Conservation (phyloP, 1,139 yeast species). For the Zygoascus sp. region DNA sequence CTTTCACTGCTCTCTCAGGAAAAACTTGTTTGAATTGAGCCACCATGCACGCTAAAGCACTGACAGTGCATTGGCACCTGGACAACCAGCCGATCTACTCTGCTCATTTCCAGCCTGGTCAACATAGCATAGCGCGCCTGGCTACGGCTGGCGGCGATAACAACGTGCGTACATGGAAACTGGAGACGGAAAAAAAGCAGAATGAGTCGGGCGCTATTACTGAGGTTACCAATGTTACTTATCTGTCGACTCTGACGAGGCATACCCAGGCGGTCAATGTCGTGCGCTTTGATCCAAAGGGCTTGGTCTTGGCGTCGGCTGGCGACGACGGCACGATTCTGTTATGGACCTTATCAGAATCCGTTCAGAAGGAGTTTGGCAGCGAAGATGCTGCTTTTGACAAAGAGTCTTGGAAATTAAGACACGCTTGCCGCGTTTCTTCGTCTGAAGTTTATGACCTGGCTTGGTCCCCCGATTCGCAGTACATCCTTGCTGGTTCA, state of each 20-base stretch:
- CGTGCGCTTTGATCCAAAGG: constrained; percentile 67
- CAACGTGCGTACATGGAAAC: constrained; percentile 64
- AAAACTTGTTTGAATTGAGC: not conserved
- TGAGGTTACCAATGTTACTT: constrained; percentile 35
- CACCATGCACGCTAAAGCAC: constrained; percentile 53
- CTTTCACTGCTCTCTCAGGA: not conserved
- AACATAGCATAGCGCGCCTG: constrained; percentile 39
- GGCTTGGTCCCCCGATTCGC: constrained; percentile 85
- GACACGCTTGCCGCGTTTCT: constrained; percentile 52
- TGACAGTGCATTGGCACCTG: constrained; percentile 78
- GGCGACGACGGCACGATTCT: constrained; percentile 92
- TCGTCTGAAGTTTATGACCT: constrained; percentile 67
- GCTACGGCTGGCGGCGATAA: constrained; percentile 96
- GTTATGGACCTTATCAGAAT: constrained; percentile 62
- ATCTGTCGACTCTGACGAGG: constrained; percentile 67
- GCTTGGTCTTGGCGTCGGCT: constrained; percentile 69
- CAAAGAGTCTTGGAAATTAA: constrained; percentile 68
- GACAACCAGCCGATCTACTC: constrained; percentile 80
- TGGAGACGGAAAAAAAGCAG: constrained; percentile 17
- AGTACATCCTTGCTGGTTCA: constrained; percentile 75
- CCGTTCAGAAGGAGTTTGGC: constrained; percentile 49
- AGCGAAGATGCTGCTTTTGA: constrained; percentile 43
- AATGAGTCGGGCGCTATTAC: constrained; percentile 9
- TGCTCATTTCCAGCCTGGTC: constrained; percentile 65
- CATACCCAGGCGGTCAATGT: constrained; percentile 95